A percentile compares a stretch with the other conserved stretches of the same genome.
Conservation (phyloP, 352 stramenopile genomes). For the Phytopythium boreale region DNA sequence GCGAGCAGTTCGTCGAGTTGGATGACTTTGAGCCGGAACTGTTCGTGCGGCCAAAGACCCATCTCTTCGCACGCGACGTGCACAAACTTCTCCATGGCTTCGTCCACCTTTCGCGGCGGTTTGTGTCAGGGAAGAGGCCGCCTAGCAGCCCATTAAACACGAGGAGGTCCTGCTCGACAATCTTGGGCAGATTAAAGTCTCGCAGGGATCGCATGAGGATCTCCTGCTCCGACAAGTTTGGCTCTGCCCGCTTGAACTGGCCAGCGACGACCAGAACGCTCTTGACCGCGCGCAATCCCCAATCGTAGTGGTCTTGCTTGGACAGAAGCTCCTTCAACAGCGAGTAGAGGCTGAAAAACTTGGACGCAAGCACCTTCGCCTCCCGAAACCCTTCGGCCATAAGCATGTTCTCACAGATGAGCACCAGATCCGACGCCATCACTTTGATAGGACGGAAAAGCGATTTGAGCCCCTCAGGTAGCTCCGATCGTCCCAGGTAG, state of each 20-base stretch:
- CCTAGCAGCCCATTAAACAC: conserved; percentile 93
- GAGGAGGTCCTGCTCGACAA: conserved; percentile 91
- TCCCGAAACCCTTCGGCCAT: conserved; percentile 95
- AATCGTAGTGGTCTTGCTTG: conserved; percentile 96
- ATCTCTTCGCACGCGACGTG: conserved; percentile 88
- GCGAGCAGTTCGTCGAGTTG: conserved; percentile 93
- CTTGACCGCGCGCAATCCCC: conserved; percentile 94
- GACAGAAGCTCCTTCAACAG: conserved; percentile 91
- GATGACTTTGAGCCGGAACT: conserved; percentile 94
- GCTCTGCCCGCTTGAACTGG: conserved; percentile 91
- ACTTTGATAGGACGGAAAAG: conserved; percentile 95
- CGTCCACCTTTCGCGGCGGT: conserved; percentile 88
- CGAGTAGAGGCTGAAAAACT: conserved; percentile 95
- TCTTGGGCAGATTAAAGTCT: conserved; percentile 97
- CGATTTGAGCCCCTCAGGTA: conserved; percentile 93
- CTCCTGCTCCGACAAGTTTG: conserved; percentile 89
- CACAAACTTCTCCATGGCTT: conserved; percentile 89
- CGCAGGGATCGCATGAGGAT: conserved; percentile 93
- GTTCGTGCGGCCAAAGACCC: conserved; percentile 88
- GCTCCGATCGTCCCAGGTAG: conserved; percentile 91
- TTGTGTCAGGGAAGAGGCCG: conserved; percentile 92
- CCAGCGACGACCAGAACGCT: conserved; percentile 93
- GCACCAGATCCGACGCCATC: conserved; percentile 94
- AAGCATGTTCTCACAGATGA: conserved; percentile 97
- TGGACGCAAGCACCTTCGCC: conserved; percentile 91